Percentiles rank a stretch among this genome's conserved stretches.
Conservation (phyloP, 73 alveolate species). For the Paramecium octaurelia region DNA sequence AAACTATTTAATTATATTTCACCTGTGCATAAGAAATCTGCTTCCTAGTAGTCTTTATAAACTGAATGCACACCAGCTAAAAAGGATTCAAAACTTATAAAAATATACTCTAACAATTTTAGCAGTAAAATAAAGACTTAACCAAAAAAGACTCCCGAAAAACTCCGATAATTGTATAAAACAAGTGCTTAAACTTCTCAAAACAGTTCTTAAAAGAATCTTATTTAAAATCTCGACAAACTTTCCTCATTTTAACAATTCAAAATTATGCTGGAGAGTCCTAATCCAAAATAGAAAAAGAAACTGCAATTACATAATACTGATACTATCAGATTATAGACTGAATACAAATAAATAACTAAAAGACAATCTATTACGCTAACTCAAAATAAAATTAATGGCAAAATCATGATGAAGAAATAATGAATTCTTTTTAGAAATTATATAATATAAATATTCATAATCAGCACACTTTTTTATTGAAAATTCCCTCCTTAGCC, state of each 20-base stretch:
- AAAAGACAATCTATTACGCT: background rate
- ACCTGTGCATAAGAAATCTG: background rate
- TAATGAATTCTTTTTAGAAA: background rate
- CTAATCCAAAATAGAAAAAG: background rate
- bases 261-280: slow-evolving; percentile 8
- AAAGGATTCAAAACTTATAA: background rate
- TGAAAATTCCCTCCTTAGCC: background rate
- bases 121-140: background rate
- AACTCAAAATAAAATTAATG: background rate
- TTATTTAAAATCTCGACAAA: background rate
- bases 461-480: background rate
- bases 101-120: background rate
- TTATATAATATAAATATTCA: background rate
- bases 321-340: background rate
- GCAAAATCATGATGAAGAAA: background rate
- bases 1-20: background rate
- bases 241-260: background rate
- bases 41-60: background rate
- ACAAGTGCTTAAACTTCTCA: background rate
- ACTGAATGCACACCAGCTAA: slow-evolving; percentile 10
- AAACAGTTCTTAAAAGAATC: background rate
- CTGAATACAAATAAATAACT: background rate
- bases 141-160: background rate
- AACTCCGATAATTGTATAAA: background rate
- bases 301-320: background rate